phyloP scores from a whole-genome alignment of 1,284 basidiomycete genomes.

The Pseudozyma flocculosa region DNA sequence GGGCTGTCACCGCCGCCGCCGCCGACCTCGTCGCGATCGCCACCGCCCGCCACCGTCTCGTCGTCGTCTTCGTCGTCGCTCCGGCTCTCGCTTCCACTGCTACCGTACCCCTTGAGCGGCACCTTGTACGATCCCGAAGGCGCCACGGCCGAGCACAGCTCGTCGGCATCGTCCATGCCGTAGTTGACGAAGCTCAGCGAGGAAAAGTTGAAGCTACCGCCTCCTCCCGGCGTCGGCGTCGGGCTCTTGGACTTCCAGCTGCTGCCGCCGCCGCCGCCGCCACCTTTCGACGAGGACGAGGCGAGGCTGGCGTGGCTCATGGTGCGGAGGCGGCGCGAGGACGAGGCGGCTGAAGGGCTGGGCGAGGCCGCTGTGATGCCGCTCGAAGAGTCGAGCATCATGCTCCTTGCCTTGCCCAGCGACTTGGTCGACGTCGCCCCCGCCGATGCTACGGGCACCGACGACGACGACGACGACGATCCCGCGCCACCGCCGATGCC shows the following conservation, averaged over 20 bases:
- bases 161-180: slow-evolving; percentile 54
- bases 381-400: slow-evolving; percentile 25
- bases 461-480: slow-evolving; percentile 12
- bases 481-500: slow-evolving; percentile 1
- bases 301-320: slow-evolving; percentile 11
- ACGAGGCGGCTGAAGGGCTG: not conserved
- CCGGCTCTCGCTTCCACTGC: not conserved
- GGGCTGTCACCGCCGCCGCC: too few relatives aligned
- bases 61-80: slow-evolving; percentile 23
- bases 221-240: slow-evolving; percentile 2
- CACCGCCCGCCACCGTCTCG: slow-evolving; percentile 4
- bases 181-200: slow-evolving; percentile 54
- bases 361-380: not conserved
- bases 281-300: slow-evolving; percentile 6
- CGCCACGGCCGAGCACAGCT: slow-evolving; percentile 54
- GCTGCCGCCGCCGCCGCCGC: slow-evolving; percentile 1
- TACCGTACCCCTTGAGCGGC: slow-evolving; percentile 42
- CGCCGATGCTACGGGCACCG: slow-evolving; percentile 4
- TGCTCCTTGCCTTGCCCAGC: slow-evolving; percentile 3
- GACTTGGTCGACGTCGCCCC: slow-evolving; percentile 7
- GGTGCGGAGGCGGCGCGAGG: slow-evolving; percentile 5
- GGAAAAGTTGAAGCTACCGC: slow-evolving; percentile 7
- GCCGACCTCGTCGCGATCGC: too few relatives aligned
- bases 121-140: slow-evolving; percentile 53
- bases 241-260: slow-evolving; percentile 29